Evolutionary conservation across 495 filamentous ascomycete species (phyloP).

Genomic region (Neurospora cerealis): DNA sequence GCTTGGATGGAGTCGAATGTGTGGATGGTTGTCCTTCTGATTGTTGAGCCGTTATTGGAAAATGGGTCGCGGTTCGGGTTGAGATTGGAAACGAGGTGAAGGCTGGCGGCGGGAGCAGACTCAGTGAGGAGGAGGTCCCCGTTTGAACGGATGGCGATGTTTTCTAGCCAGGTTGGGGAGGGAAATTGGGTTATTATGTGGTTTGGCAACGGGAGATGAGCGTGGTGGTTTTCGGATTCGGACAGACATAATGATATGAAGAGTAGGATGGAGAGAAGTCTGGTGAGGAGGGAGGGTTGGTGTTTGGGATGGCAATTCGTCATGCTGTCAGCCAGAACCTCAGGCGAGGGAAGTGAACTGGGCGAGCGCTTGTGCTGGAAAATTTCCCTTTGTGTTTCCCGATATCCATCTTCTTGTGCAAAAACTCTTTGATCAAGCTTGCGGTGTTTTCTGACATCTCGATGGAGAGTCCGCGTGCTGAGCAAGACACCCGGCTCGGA

Average conservation of each 20-base stretch:
- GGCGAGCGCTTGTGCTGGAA: not conserved
- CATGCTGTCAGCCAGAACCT: not conserved
- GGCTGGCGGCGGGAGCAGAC: conserved; percentile 9
- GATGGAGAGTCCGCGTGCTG: not conserved
- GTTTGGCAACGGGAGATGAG: not conserved
- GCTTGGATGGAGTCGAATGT: not conserved
- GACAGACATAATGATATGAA: not conserved
- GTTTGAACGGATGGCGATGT: conserved; percentile 28
- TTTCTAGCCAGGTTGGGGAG: conserved; percentile 27
- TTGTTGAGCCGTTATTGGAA: not conserved
- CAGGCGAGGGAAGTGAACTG: not conserved
- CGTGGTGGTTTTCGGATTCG: not conserved
- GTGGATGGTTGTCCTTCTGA: not conserved
- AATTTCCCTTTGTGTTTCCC: not conserved
- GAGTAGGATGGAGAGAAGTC: not conserved
- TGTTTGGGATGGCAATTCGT: not conserved
- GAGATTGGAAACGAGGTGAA: not conserved
- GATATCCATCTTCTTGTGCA: not conserved
- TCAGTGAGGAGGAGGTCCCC: conserved; percentile 27
- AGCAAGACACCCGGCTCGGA: not conserved
- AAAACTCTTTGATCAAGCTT: not conserved
- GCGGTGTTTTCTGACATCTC: not conserved
- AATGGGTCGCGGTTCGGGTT: not conserved
- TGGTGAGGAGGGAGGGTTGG: not conserved
- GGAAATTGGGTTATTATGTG: conserved; percentile 18